A percentile compares a stretch with the other conserved stretches of the same genome.
phyloP scores from a whole-genome alignment of 1,284 basidiomycete species.

The Rhodofomes roseus region DNA sequence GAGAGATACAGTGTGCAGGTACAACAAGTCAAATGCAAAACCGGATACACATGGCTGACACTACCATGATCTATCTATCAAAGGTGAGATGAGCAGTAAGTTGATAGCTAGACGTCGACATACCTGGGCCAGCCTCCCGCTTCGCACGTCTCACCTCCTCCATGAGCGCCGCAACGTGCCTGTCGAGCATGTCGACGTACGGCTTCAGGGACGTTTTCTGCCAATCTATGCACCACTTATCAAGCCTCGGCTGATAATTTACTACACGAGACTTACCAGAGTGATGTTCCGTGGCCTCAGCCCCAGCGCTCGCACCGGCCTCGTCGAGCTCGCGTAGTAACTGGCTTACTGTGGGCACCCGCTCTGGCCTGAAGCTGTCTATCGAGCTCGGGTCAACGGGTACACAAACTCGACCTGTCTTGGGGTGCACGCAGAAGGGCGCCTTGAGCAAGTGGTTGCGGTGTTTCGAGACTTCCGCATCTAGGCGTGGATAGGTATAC shows the following conservation, averaged over 20 bases:
- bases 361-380: conserved; percentile 83
- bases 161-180: conserved; percentile 61
- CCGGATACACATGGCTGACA: conserved; percentile 7
- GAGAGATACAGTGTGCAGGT: too few species aligned
- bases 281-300: conserved; percentile 37
- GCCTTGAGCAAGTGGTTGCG: conserved; percentile 97
- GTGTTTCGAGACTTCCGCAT: conserved; percentile 96
- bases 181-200: conserved; percentile 89
- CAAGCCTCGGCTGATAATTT: neutral
- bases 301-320: conserved; percentile 14
- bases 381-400: conserved; percentile 80
- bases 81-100: neutral
- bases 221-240: conserved; percentile 45
- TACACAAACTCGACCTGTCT: conserved; percentile 94
- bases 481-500: conserved; percentile 95
- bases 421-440: conserved; percentile 96
- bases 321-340: conserved; percentile 77
- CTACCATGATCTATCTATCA: neutral
- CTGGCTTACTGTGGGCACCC: conserved; percentile 84
- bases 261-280: conserved; percentile 37
- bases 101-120: neutral
- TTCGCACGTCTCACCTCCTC: conserved; percentile 53
- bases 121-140: conserved; percentile 39
- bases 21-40: too few species aligned
- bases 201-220: conserved; percentile 77